Evolutionary conservation across 1,139 yeast genomes (phyloP), one percentile per base, ranked within the genome.

Genomic region (Debaryomyces singareniensis): DNA sequence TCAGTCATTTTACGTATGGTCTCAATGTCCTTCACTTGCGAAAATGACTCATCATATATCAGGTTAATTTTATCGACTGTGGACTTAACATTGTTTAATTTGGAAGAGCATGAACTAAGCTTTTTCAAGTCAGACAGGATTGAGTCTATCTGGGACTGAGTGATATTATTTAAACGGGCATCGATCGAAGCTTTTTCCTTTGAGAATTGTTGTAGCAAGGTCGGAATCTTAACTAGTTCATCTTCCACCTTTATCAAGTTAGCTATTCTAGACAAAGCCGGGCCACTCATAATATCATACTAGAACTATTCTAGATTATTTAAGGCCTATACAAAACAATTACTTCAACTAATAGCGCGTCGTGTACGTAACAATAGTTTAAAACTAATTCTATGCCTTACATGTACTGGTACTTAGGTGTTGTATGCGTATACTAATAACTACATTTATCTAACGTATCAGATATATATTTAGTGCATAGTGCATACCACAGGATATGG

Each of bases 151-250:
- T 79, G 87, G 3, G 64, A 55, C 43, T 74, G 74, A 3, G 84
- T 76, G 25, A 78, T 78, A 24, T 78, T 62, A 42, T 73, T 74
- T 35, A 85, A 62, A 48, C 82, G 83, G 33, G 75, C 63, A 42
- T 85, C 95, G n/a, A 83, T 58, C 1, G 82, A 70, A 1, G 81
- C 68, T 49, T 81, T 82, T 47, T 85, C 93, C 38, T 83, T 73
- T 26, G 57, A 45, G 33, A 85, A 66, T 43, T 78, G 84, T 39
- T 71, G 78, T 36, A 74, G 71, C 24, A 79, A 57, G 1, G 62
- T 53, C 6, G 65, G 54, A 9, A 78, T 68, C 44, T 77, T 78
- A 30, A 66, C 73, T 35, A 81, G 61, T 42, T 80, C 84, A 42
- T 72, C 78, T 39, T 71, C 77, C 9, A 60, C 56, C 40, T 63